Conservation (phyloP, 2,329 filamentous ascomycete genomes). For the Aspergillus costaricaensis region DNA sequence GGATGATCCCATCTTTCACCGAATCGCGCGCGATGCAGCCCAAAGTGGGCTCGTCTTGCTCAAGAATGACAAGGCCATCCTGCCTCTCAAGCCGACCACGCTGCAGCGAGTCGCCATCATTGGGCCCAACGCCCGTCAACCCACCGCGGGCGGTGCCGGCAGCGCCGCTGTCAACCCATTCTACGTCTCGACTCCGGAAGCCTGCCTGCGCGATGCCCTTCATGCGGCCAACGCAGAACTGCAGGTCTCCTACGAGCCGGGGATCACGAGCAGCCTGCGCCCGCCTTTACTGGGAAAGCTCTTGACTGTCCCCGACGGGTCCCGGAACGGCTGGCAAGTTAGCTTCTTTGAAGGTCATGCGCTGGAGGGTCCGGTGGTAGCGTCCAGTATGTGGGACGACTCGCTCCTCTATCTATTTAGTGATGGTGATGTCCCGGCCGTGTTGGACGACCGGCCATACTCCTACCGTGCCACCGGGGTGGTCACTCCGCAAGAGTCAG, state of each 20-base stretch:
- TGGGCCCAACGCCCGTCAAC: constrained; percentile 7
- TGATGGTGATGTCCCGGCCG: constrained; percentile 5
- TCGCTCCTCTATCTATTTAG: background rate
- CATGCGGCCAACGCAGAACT: too few relatives aligned
- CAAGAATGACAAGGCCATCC: constrained; percentile 3
- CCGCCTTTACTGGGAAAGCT: too few relatives aligned
- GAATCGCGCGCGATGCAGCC: too few relatives aligned
- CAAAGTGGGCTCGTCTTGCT: background rate
- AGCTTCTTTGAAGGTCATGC: too few relatives aligned
- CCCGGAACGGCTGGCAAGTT: too few relatives aligned
- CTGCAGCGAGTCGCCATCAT: constrained; percentile 7
- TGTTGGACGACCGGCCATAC: background rate
- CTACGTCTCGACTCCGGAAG: background rate
- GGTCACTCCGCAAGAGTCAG: constrained; percentile 1
- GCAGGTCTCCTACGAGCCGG: too few relatives aligned
- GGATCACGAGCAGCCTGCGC: too few relatives aligned
- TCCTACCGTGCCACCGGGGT: constrained; percentile 5
- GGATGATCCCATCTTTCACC: too few relatives aligned
- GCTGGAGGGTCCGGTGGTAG: too few relatives aligned
- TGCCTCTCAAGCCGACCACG: background rate
- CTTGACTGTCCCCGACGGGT: too few relatives aligned
- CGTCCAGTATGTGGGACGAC: too few relatives aligned
- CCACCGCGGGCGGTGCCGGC: constrained; percentile 8
- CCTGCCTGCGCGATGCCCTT: too few relatives aligned
- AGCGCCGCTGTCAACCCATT: constrained; percentile 12